Evolutionary conservation across 768 basidiomycete species (phyloP), one percentile per base, ranked within the genome.

Genomic region (Leucocoprinus birnbaumii): DNA sequence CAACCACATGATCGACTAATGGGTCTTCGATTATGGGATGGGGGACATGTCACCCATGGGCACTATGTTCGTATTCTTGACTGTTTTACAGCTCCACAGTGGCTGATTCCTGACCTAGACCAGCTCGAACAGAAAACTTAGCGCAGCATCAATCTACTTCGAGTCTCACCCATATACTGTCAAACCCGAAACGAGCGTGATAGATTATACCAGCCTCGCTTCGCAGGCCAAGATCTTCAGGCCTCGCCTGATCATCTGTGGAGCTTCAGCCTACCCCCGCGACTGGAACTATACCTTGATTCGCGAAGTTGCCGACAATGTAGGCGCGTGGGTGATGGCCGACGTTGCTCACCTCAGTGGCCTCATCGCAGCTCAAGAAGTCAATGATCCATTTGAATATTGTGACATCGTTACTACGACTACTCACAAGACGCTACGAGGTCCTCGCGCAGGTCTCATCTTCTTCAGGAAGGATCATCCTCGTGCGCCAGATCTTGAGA

Each of bases 91-190:
- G 35, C 7, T 18, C 10, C 16, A 9, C 19, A 35, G 27, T 48
- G 6, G 35, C 14, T 24, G 18, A 57, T 41, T 21, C 48, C 1
- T 19, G 22, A 19, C 13, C 44, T 63, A 91, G 89, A 96, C 94
- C 13, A 34, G 16, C 53, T 91, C 94, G 56, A 98, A 98, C 78
- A 97, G 97, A 81, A 98, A 99, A 75, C 98, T 99, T 86, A 98
- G 96, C 25, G 93, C 96, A 35, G 98, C 96, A 19, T 98, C 97
- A n/a, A 97, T 99, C 75, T 98, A 98, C 79, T 99, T 98, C 87
- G 94, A 98, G 69, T 97, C 97, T 34, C 80, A 97, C 67, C 96
- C 97, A 44, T 99, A 98, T 64, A 84, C 80, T 44, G 85, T 95
- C 55, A 82, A 86, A 65, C 86, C 89, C 45, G 73, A 84, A 40